Base-by-base conservation (phyloP, 768 basidiomycete genomes). In the Leucosporidium scottii region DNA sequence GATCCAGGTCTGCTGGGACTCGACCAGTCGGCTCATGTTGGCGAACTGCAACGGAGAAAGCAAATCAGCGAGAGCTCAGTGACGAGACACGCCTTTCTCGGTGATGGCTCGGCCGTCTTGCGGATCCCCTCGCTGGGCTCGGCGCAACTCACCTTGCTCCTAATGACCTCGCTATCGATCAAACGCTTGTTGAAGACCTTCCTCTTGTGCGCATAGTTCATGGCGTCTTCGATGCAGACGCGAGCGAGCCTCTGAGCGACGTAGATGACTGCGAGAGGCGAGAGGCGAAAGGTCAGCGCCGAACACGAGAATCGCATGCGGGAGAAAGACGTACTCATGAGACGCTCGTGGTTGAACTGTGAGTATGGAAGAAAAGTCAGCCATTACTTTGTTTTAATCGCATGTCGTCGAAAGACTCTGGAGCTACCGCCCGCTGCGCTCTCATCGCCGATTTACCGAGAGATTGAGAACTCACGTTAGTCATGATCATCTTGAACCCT, bases 401-500 rank as follows among this genome's bases (percentile, higher is more conserved):
- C n/a, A n/a, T n/a, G n/a, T n/a, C n/a, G n/a, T n/a, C n/a, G n/a
- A n/a, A n/a, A n/a, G n/a, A n/a, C n/a, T n/a, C n/a, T n/a, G n/a
- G n/a, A n/a, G n/a, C n/a, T n/a, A n/a, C n/a, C n/a, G n/a, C n/a
- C n/a, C n/a, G n/a, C n/a, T n/a, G n/a, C n/a, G n/a, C n/a, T n/a
- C n/a, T n/a, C n/a, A n/a, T n/a, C n/a, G n/a, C n/a, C n/a, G n/a
- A n/a, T n/a, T n/a, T n/a, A n/a, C 34, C 34, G 34, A 34, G 34
- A 34, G 34, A 34, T 10, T 34, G 8, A 28, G 58, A 18, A 25
- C 1, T 34, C 62, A 77, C 75, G 65, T 78, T 78, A 23, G 56
- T 68, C 74, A 78, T 73, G 58, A 78, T 68, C 47, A 69, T 54
- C 53, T 62, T 61, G 62, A 77, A 77, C 2, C 74, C 77, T 18